Evolutionary conservation across 2,329 filamentous ascomycete genomes (phyloP).

Genomic region (Phaeosphaeriaceae sp.): DNA sequence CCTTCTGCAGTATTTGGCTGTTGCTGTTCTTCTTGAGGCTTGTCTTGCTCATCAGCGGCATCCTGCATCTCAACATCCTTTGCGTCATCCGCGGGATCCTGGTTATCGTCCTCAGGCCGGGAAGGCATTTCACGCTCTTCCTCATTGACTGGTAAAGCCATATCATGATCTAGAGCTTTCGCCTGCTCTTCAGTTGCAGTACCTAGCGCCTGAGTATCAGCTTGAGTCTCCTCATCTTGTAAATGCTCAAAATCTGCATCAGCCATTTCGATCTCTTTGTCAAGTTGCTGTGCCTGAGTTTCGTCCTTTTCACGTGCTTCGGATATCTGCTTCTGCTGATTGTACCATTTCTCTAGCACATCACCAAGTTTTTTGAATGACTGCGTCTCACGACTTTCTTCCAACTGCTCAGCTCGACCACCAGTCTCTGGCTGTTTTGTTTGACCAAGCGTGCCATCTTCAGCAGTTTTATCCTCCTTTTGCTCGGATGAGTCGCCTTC

Average conservation of each 20-base stretch:
- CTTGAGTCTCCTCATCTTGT: slow-evolving; percentile 77
- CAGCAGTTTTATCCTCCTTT: slow-evolving; percentile 67
- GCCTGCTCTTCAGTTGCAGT: slow-evolving; percentile 87
- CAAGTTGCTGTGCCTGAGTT: slow-evolving; percentile 56
- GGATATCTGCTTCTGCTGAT: slow-evolving; percentile 80
- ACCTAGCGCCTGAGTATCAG: slow-evolving; percentile 92
- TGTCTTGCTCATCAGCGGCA: slow-evolving; percentile 33
- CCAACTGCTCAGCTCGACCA: slow-evolving; percentile 45
- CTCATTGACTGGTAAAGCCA: slow-evolving; percentile 75
- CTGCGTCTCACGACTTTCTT: slow-evolving; percentile 60
- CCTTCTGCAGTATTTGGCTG: slow-evolving; percentile 38
- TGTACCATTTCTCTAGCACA: slow-evolving; percentile 89
- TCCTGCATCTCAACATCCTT: slow-evolving; percentile 54
- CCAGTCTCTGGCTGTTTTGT: slow-evolving; percentile 44
- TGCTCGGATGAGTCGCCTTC: slow-evolving; percentile 70
- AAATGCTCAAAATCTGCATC: slow-evolving; percentile 93
- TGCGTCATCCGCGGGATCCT: slow-evolving; percentile 29
- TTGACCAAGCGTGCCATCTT: slow-evolving; percentile 61
- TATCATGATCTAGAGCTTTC: slow-evolving; percentile 82
- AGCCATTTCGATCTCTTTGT: slow-evolving; percentile 72
- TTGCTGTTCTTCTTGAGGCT: slow-evolving; percentile 34
- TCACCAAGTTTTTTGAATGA: slow-evolving; percentile 96
- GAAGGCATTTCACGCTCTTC: slow-evolving; percentile 52
- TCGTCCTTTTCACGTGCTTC: slow-evolving; percentile 55
- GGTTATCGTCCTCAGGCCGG: slow-evolving; percentile 43